Percentiles rank a stretch among this genome's conserved stretches.
phyloP scores from a whole-genome alignment of 2,329 filamentous ascomycete species.

The Tolypocladium ophioglossoides region DNA sequence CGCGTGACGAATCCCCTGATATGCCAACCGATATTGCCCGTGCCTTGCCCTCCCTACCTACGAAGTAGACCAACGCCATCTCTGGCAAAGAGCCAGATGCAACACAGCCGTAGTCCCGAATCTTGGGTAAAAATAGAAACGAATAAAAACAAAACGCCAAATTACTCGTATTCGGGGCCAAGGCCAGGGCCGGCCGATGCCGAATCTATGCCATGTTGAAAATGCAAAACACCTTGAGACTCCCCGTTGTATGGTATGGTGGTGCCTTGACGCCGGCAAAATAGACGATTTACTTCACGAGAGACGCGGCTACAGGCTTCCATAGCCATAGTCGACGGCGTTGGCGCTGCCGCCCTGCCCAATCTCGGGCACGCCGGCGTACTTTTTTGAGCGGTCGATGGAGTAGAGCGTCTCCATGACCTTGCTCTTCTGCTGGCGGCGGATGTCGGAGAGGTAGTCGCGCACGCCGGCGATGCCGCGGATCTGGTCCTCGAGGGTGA shows the following conservation, averaged over 20 bases:
- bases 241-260: not conserved
- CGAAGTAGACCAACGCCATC: not conserved
- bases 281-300: not conserved
- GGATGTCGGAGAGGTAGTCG: constrained; percentile 62
- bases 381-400: constrained; percentile 6
- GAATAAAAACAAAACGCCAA: not conserved
- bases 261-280: not conserved
- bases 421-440: constrained; percentile 72
- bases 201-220: not conserved
- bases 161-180: not conserved
- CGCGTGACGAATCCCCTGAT: not conserved
- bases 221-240: not conserved
- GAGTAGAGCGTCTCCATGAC: constrained; percentile 60
- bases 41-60: not conserved
- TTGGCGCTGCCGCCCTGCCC: constrained; percentile 3
- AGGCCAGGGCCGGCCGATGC: not conserved
- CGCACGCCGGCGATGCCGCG: constrained; percentile 71
- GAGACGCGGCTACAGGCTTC: not conserved
- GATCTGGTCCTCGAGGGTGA: constrained; percentile 79
- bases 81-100: not conserved
- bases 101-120: not conserved
- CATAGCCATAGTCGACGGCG: not conserved
- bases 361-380: constrained; percentile 11
- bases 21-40: not conserved
- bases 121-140: too few relatives aligned